A percentile compares a stretch with the other conserved stretches of the same genome.
Conservation (phyloP, 176 grass and related monocot species). For the Juncus inflexus region DNA sequence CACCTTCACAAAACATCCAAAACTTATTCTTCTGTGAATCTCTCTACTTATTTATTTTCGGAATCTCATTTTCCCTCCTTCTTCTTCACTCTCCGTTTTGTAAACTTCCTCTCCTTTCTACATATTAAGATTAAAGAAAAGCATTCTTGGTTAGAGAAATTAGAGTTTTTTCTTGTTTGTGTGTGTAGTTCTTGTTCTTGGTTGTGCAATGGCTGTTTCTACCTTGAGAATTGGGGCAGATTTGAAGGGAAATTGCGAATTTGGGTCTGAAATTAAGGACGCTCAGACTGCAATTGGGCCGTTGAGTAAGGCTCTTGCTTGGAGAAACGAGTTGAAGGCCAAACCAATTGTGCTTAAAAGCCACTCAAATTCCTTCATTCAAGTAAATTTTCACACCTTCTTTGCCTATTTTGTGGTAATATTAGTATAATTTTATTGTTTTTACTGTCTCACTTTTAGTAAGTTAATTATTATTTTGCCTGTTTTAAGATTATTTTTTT, state of each 20-base stretch:
- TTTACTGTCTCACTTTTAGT: conserved; percentile 1
- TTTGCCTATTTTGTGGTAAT: too few relatives aligned
- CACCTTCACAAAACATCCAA: too few relatives aligned
- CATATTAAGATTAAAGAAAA: not conserved
- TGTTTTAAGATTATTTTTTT: conserved; percentile 1
- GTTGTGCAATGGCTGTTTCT: not conserved
- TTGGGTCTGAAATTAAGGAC: conserved; percentile 10
- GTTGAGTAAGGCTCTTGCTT: conserved; percentile 26
- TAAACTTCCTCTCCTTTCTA: not conserved
- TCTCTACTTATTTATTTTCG: not conserved
- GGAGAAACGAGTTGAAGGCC: conserved; percentile 42
- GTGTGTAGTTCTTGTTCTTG: not conserved
- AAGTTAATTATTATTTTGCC: not conserved
- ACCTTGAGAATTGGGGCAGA: conserved; percentile 1
- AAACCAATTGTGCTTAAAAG: conserved; percentile 29
- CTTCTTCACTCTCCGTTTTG: not conserved
- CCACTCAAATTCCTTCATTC: conserved; percentile 5
- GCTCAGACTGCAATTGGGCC: not conserved
- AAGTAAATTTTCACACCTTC: conserved; percentile 15
- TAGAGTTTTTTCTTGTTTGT: too few relatives aligned
- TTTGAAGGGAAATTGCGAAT: not conserved
- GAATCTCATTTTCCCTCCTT: not conserved
- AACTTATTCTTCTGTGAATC: not conserved
- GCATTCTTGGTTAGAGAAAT: not conserved
- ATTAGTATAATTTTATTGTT: too few relatives aligned